These are phyloP conservation scores for Collybia sordida DNA, from an alignment of 768 basidiomycete genomes.

Conservation along the genomic window DNA sequence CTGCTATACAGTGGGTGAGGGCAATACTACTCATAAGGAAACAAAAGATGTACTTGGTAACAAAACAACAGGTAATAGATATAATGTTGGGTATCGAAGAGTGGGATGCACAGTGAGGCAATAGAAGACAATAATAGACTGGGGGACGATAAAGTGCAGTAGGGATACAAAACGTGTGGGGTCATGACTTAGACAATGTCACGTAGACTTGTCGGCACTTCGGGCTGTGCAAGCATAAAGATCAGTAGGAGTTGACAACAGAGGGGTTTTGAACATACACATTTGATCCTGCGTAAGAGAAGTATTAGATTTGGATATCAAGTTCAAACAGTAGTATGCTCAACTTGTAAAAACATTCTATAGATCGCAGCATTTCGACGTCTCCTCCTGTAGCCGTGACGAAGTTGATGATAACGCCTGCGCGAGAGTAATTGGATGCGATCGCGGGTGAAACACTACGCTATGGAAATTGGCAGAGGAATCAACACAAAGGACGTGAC, in stretches of 20 bases:
- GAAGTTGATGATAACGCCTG: conserved; percentile 94
- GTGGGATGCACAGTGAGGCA: conserved; percentile 53
- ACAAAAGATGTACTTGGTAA: conserved; percentile 42
- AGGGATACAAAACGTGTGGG: conserved; percentile 77
- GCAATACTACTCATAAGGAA: conserved; percentile 20
- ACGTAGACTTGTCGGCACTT: conserved; percentile 88
- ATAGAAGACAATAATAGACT: conserved; percentile 36
- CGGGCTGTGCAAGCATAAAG: conserved; percentile 54
- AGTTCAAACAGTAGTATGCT: conserved; percentile 8
- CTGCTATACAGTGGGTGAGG: conserved; percentile 73
- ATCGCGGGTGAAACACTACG: conserved; percentile 82
- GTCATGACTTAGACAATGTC: conserved; percentile 74
- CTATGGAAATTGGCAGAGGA: conserved; percentile 8
- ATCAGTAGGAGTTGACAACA: conserved; percentile 8
- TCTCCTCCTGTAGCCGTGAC: conserved; percentile 97
- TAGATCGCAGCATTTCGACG: conserved; percentile 96
- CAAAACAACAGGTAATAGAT: conserved; percentile 55
- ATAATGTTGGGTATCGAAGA: conserved; percentile 67
- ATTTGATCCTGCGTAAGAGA: conserved; percentile 68
- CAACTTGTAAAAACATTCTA: conserved; percentile 98
- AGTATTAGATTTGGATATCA: not conserved
- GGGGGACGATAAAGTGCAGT: conserved; percentile 47
- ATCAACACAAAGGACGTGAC: conserved; percentile 10
- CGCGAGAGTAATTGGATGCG: conserved; percentile 80
- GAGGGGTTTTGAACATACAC: conserved; percentile 50